These are phyloP conservation scores for Pelargonium myrrhifolium DNA, from an alignment of 441 rosid species.

Conservation along the genomic window DNA sequence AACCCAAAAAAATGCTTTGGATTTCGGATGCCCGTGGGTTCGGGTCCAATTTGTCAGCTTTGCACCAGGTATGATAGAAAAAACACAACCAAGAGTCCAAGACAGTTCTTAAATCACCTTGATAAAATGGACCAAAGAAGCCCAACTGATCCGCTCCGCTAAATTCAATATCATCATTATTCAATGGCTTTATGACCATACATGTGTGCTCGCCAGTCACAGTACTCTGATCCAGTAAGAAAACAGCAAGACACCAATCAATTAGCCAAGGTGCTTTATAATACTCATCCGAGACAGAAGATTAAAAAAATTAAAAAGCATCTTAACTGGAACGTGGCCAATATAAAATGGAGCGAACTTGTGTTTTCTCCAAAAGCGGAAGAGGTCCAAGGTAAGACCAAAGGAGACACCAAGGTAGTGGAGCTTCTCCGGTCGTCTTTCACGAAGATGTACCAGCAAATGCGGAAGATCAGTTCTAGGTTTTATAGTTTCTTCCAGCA, in stretches of 20 bases:
- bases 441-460: slow-evolving; percentile 73
- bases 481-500: slow-evolving; percentile 77
- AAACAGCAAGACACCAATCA: slow-evolving; percentile 19
- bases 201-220: slow-evolving; percentile 94
- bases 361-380: slow-evolving; percentile 90
- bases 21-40: background rate
- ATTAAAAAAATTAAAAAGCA: background rate
- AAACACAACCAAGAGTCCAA: background rate
- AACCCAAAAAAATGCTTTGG: background rate
- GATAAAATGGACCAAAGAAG: slow-evolving; percentile 85
- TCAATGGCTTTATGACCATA: slow-evolving; percentile 79
- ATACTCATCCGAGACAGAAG: background rate
- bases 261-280: background rate
- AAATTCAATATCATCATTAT: slow-evolving; percentile 59
- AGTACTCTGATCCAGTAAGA: slow-evolving; percentile 47
- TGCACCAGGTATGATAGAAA: background rate
- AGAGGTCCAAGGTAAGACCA: slow-evolving; percentile 93
- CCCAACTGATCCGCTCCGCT: slow-evolving; percentile 66
- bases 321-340: slow-evolving; percentile 83
- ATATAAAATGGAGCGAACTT: slow-evolving; percentile 88
- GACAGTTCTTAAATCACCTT: slow-evolving; percentile 32
- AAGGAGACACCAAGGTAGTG: slow-evolving; percentile 93
- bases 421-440: slow-evolving; percentile 81
- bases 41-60: background rate
- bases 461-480: slow-evolving; percentile 85